These are phyloP conservation scores for Sporobolus alterniflorus DNA, from an alignment of 202 grass and related monocot species.

Conservation along the genomic window DNA sequence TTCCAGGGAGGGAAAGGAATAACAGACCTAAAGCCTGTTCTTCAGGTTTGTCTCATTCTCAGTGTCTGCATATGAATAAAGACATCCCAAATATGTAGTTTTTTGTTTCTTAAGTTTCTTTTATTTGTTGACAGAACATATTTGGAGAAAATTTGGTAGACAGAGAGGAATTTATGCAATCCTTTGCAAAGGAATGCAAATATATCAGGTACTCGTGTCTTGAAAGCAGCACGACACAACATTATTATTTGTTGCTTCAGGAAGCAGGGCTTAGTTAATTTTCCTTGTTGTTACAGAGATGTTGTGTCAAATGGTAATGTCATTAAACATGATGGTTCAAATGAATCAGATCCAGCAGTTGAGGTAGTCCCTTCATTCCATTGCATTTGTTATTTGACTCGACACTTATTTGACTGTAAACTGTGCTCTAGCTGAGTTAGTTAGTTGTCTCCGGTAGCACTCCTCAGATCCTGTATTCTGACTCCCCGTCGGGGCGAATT, in stretches of 20 bases:
- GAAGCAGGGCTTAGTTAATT: slow-evolving; percentile 10
- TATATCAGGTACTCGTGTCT: slow-evolving; percentile 63
- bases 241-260: slow-evolving; percentile 24
- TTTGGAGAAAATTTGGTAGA: slow-evolving; percentile 86
- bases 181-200: slow-evolving; percentile 77
- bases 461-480: no score
- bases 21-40: slow-evolving; percentile 70
- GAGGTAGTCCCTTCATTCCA: slow-evolving; percentile 50
- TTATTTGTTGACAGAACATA: slow-evolving; percentile 65
- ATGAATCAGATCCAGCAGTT: slow-evolving; percentile 49
- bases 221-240: slow-evolving; percentile 7
- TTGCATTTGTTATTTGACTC: neutral
- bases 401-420: neutral
- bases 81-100: neutral
- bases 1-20: slow-evolving; percentile 94
- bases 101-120: slow-evolving; percentile 25
- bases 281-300: slow-evolving; percentile 52
- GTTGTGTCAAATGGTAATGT: slow-evolving; percentile 46
- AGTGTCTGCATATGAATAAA: slow-evolving; percentile 2
- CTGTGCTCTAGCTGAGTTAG: no score
- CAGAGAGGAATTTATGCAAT: slow-evolving; percentile 82
- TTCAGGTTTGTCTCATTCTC: slow-evolving; percentile 61
- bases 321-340: slow-evolving; percentile 44
- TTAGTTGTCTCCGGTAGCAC: no score
- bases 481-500: no score